phyloP scores from a whole-genome alignment of 202 grass and related monocot species.

The Dendrocalamus latiflorus region DNA sequence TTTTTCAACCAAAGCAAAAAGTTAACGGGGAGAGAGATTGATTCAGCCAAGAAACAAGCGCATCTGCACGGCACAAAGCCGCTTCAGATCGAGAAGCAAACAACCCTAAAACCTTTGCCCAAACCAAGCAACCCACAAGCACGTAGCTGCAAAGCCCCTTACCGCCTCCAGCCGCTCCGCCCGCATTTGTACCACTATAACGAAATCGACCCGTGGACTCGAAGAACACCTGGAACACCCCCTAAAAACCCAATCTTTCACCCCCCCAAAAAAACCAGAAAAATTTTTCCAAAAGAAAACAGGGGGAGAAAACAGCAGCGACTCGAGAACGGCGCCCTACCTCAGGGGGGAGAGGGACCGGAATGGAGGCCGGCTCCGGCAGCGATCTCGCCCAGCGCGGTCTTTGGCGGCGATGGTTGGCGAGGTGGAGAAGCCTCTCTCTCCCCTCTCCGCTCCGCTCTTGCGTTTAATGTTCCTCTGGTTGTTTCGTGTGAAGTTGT shows the following conservation, averaged over 20 bases:
- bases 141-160: not conserved
- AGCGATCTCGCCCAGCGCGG: not conserved
- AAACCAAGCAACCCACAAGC: not conserved
- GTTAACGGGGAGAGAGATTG: not conserved
- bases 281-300: not conserved
- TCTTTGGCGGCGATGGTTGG: not conserved
- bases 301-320: not conserved
- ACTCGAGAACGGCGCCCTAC: not conserved
- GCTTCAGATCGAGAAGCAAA: slow-evolving; percentile 24
- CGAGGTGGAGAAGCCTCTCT: not conserved
- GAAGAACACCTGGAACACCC: not conserved
- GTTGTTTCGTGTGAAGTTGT: slow-evolving; percentile 14
- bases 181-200: not conserved
- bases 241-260: slow-evolving; percentile 9
- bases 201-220: not conserved
- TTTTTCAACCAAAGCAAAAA: not conserved
- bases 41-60: not conserved
- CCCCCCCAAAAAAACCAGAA: not conserved
- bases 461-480: slow-evolving; percentile 6
- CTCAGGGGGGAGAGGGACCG: not conserved
- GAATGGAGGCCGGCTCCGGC: not conserved
- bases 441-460: too few species aligned
- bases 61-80: not conserved
- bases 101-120: not conserved
- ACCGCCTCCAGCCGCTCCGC: not conserved